Evolutionary conservation across 2,329 filamentous ascomycete species (phyloP).

Genomic region (Neonectria faginata): DNA sequence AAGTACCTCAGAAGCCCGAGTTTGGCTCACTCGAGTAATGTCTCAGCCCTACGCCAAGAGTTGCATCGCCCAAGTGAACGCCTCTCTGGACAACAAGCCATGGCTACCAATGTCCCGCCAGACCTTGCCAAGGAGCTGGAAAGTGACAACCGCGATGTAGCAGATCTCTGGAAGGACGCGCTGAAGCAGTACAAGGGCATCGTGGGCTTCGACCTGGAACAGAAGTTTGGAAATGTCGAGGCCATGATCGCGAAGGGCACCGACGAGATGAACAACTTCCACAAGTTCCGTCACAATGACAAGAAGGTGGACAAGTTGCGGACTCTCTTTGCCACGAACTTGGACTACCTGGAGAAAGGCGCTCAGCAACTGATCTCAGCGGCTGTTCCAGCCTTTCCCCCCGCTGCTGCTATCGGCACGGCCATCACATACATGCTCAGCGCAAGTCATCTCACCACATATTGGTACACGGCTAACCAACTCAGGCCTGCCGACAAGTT

Average conservation of each 20-base stretch:
- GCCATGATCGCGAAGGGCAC: slow-evolving; percentile 44
- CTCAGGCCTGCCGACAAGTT: slow-evolving; percentile 44
- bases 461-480: slow-evolving; percentile 9
- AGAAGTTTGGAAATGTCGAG: slow-evolving; percentile 45
- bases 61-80: background rate
- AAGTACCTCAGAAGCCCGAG: background rate
- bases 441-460: slow-evolving; percentile 24
- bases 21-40: background rate
- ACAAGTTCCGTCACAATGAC: slow-evolving; percentile 50
- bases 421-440: slow-evolving; percentile 50
- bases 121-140: slow-evolving; percentile 37
- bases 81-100: background rate
- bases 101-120: slow-evolving; percentile 9
- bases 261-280: slow-evolving; percentile 48
- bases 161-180: slow-evolving; percentile 50
- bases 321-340: slow-evolving; percentile 44
- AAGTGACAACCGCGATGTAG: slow-evolving; percentile 46
- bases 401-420: slow-evolving; percentile 49
- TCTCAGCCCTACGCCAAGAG: background rate
- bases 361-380: slow-evolving; percentile 47
- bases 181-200: slow-evolving; percentile 50
- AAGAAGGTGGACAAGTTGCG: slow-evolving; percentile 50
- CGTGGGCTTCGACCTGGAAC: slow-evolving; percentile 48
- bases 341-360: slow-evolving; percentile 47
- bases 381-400: slow-evolving; percentile 49